Evolutionary conservation across 805 yeast genomes (phyloP).

Genomic region (Maudiozyma barnettii): DNA sequence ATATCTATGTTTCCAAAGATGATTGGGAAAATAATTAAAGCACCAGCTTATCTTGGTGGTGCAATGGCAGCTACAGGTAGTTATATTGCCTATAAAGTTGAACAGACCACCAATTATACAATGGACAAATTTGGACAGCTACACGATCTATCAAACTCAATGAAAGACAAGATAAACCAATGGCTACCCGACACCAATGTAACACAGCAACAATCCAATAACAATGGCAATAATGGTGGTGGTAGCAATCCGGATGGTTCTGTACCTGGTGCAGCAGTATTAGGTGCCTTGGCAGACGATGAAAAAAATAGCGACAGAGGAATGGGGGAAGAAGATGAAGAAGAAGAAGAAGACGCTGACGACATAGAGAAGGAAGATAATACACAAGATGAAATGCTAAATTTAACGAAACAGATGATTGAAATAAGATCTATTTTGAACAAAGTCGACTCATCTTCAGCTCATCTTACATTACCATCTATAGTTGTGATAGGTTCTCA

Average conservation of each 20-base stretch:
- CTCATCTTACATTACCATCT: conserved; percentile 76
- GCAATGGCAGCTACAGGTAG: conserved; percentile 93
- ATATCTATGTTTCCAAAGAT: conserved; percentile 40
- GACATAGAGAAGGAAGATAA: conserved; percentile 47
- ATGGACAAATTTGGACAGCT: conserved; percentile 53
- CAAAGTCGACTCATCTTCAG: conserved; percentile 61
- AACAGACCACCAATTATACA: conserved; percentile 70
- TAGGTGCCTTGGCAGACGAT: conserved; percentile 28
- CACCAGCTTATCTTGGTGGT: conserved; percentile 82
- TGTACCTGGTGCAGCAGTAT: conserved; percentile 23
- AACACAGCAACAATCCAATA: conserved; percentile 35
- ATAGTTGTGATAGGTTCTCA: conserved; percentile 97
- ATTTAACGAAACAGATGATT: conserved; percentile 90
- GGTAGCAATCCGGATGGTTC: conserved; percentile 22
- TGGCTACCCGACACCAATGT: conserved; percentile 26
- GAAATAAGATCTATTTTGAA: conserved; percentile 78
- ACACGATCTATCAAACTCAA: conserved; percentile 51
- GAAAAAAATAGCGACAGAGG: conserved; percentile 33
- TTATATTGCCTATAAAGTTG: conserved; percentile 83
- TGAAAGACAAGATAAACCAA: conserved; percentile 34
- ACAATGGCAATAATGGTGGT: conserved; percentile 52
- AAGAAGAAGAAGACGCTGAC: conserved; percentile 27
- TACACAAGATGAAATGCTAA: conserved; percentile 74
- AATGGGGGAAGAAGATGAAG: conserved; percentile 36
- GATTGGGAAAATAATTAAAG: conserved; percentile 42